These are phyloP conservation scores for Mycena galopus DNA, from an alignment of 768 basidiomycete genomes.

Conservation along the genomic window DNA sequence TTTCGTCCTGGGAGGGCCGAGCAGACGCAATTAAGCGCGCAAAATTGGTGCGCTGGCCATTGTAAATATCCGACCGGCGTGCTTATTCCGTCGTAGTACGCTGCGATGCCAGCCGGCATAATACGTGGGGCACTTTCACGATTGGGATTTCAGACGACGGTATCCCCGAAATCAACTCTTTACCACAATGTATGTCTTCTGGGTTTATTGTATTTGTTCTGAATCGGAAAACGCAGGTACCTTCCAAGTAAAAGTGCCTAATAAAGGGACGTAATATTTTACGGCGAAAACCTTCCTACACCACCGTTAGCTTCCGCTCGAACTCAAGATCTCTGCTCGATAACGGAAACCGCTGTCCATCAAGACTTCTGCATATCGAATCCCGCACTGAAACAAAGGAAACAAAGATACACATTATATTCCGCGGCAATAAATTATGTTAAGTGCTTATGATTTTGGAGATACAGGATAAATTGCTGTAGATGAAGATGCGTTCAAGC, in stretches of 20 bases:
- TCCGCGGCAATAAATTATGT: slow-evolving; percentile 26
- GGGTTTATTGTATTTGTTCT: neutral
- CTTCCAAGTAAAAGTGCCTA: slow-evolving; percentile 86
- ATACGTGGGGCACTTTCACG: slow-evolving; percentile 86
- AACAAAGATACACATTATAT: slow-evolving; percentile 18
- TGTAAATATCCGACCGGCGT: neutral
- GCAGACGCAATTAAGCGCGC: slow-evolving; percentile 80
- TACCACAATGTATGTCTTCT: slow-evolving; percentile 82
- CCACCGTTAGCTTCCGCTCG: neutral
- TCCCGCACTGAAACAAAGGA: neutral
- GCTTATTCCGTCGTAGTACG: slow-evolving; percentile 65
- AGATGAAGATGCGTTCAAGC: slow-evolving; percentile 6
- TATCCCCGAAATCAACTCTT: slow-evolving; percentile 82
- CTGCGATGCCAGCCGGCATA: slow-evolving; percentile 85
- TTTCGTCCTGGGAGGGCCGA: slow-evolving; percentile 86
- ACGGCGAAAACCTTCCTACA: neutral
- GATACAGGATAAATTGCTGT: neutral
- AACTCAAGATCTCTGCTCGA: neutral
- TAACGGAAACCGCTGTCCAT: neutral
- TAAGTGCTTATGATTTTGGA: neutral
- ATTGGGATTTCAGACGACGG: slow-evolving; percentile 81
- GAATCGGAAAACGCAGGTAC: slow-evolving; percentile 64
- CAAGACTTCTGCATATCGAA: neutral
- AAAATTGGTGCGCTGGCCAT: slow-evolving; percentile 64
- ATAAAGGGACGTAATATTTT: slow-evolving; percentile 63